Evolutionary conservation across 805 yeast species (phyloP).

Genomic region (Kurtzmaniella cleridarum): DNA sequence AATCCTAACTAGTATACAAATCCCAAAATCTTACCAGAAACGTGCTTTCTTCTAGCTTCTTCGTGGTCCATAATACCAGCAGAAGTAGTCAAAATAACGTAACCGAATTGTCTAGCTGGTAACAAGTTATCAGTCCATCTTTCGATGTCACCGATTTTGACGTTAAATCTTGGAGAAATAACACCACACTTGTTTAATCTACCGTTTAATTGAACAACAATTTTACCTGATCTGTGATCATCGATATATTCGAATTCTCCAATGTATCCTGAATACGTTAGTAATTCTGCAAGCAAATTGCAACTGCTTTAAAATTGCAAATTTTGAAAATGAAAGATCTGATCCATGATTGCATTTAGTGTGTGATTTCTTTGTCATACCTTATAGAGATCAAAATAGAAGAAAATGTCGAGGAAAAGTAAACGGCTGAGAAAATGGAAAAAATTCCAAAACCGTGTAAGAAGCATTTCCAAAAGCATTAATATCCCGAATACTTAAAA

Average conservation of each 20-base stretch:
- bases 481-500: constrained; percentile 94
- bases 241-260: constrained; percentile 33
- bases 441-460: constrained; percentile 53
- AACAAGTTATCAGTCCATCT: constrained; percentile 92
- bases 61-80: constrained; percentile 98
- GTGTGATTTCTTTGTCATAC: not conserved
- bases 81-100: constrained; percentile 88
- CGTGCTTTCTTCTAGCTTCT: constrained; percentile 97
- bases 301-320: not conserved
- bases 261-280: constrained; percentile 18
- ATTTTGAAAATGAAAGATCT: too few species aligned
- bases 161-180: constrained; percentile 92
- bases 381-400: not conserved
- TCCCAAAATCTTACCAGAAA: constrained; percentile 92
- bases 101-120: constrained; percentile 96
- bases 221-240: constrained; percentile 35
- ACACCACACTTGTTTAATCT: constrained; percentile 78
- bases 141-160: constrained; percentile 83
- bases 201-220: constrained; percentile 29
- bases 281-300: not conserved
- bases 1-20: constrained; percentile 67
- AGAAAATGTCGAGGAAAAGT: constrained; percentile 57
- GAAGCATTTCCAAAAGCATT: constrained; percentile 52
- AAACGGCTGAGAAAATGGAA: constrained; percentile 45
- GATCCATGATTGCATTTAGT: too few species aligned